Percentiles rank a stretch among this genome's conserved stretches.
phyloP scores from a whole-genome alignment of 371 early-diverging fungal species.

The Apophysomyces elegans region DNA sequence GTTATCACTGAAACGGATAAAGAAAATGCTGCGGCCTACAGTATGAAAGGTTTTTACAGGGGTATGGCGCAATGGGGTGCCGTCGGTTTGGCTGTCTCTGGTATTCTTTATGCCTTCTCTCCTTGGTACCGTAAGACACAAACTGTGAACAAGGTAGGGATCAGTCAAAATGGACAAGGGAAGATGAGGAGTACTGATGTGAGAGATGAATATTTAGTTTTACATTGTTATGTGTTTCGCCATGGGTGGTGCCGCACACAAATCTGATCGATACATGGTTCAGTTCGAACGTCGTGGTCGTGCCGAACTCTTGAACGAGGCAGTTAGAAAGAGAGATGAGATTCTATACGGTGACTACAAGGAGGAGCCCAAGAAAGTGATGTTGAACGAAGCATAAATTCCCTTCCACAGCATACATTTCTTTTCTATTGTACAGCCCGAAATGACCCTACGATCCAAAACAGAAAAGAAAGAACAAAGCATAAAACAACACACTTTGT shows the following conservation, averaged over 20 bases:
- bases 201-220: slow-evolving; percentile 32
- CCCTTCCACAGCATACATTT: neutral
- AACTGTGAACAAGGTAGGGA: slow-evolving; percentile 53
- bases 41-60: slow-evolving; percentile 58
- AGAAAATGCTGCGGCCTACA: slow-evolving; percentile 48
- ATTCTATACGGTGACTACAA: slow-evolving; percentile 41
- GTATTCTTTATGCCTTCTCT: slow-evolving; percentile 43
- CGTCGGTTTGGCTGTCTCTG: slow-evolving; percentile 53
- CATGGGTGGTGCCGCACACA: slow-evolving; percentile 55
- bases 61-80: slow-evolving; percentile 55
- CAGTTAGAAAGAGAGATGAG: slow-evolving; percentile 48
- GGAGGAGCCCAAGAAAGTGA: slow-evolving; percentile 20
- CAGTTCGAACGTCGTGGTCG: slow-evolving; percentile 58
- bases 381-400: slow-evolving; percentile 7
- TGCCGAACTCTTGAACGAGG: slow-evolving; percentile 45
- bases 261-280: slow-evolving; percentile 58
- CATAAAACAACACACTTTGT: neutral
- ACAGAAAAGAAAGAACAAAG: slow-evolving; percentile 8
- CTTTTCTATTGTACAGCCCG: neutral
- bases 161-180: neutral
- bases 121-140: slow-evolving; percentile 55
- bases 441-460: no score
- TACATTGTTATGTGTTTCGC: slow-evolving; percentile 59
- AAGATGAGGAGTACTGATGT: neutral
- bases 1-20: slow-evolving; percentile 47